Evolutionary conservation across 805 yeast genomes (phyloP).

Genomic region (Metschnikowia koreensis): DNA sequence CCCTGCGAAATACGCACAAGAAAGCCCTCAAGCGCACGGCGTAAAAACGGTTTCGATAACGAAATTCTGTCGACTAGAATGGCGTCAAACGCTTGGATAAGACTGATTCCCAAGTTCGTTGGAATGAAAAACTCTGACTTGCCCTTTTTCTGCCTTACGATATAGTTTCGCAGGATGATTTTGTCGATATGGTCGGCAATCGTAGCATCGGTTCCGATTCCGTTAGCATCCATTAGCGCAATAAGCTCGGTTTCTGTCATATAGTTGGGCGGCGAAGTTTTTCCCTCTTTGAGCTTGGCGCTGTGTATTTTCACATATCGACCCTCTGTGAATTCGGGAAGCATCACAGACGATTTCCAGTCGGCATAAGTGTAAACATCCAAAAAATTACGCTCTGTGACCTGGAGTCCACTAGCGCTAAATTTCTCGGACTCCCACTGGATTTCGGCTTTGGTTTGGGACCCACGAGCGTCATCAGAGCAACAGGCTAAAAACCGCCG

Average conservation of each 20-base stretch:
- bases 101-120: slow-evolving; percentile 76
- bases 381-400: slow-evolving; percentile 69
- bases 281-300: slow-evolving; percentile 67
- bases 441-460: slow-evolving; percentile 56
- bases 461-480: slow-evolving; percentile 86
- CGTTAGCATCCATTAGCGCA: slow-evolving; percentile 92
- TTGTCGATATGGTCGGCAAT: slow-evolving; percentile 96
- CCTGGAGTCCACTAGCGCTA: slow-evolving; percentile 69
- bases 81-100: slow-evolving; percentile 83
- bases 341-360: slow-evolving; percentile 66
- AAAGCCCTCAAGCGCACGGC: slow-evolving; percentile 71
- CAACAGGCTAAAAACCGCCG: slow-evolving; percentile 90
- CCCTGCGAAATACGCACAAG: slow-evolving; percentile 73
- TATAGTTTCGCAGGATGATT: slow-evolving; percentile 65
- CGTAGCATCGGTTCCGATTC: slow-evolving; percentile 98
- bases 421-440: slow-evolving; percentile 81
- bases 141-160: slow-evolving; percentile 42
- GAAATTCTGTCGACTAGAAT: slow-evolving; percentile 70
- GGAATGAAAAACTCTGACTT: slow-evolving; percentile 60
- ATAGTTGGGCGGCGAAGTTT: slow-evolving; percentile 75
- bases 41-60: slow-evolving; percentile 82
- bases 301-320: slow-evolving; percentile 55
- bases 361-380: slow-evolving; percentile 76
- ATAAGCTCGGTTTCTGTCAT: slow-evolving; percentile 92
- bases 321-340: slow-evolving; percentile 62